Conservation (phyloP, 352 stramenopile species). For the Thraustochytrium striatum region DNA sequence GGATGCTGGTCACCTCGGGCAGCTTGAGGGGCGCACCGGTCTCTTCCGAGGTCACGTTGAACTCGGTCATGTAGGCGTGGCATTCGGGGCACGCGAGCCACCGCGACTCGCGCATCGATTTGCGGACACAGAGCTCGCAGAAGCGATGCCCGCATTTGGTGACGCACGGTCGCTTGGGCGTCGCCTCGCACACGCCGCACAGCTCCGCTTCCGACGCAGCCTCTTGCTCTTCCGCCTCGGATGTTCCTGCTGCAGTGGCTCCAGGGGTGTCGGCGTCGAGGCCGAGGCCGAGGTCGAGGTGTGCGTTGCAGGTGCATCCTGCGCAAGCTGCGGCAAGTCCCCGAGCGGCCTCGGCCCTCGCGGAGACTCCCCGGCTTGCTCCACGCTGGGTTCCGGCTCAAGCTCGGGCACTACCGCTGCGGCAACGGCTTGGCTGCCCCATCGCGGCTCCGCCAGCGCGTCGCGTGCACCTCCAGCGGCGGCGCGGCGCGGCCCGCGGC, state of each 20-base stretch:
- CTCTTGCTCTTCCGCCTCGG: neutral
- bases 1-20: neutral
- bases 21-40: neutral
- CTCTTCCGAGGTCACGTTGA: neutral
- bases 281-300: too few species aligned
- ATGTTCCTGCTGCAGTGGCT: neutral
- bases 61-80: neutral
- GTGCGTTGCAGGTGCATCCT: too few species aligned
- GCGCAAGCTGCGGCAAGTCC: too few species aligned
- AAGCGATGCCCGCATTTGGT: neutral
- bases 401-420: too few species aligned
- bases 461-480: too few species aligned
- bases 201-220: too few species aligned
- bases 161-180: neutral
- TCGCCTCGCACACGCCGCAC: neutral
- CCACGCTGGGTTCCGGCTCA: too few species aligned
- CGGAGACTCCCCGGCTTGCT: too few species aligned
- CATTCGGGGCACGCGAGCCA: neutral
- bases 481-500: too few species aligned
- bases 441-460: too few species aligned
- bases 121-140: neutral
- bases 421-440: too few species aligned
- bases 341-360: too few species aligned
- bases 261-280: neutral
- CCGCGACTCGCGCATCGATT: neutral